phyloP scores from a whole-genome alignment of 306 rosid species.

The Vigna trinervia region DNA sequence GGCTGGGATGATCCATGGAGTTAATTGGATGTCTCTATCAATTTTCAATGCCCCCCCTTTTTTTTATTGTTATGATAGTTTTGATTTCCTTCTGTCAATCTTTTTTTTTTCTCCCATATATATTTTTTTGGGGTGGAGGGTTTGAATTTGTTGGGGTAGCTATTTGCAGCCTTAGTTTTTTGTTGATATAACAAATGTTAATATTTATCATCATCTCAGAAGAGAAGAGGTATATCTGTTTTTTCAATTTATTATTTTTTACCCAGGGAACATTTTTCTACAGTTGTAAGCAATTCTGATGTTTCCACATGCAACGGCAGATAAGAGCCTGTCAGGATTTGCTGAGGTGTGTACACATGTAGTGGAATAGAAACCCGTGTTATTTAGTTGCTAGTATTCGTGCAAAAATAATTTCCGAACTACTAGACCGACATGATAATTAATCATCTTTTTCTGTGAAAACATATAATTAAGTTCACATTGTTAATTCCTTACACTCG shows the following conservation, averaged over 20 bases:
- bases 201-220: not conserved
- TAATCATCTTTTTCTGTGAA: not conserved
- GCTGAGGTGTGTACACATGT: not conserved
- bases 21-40: conserved; percentile 43
- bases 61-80: conserved; percentile 17
- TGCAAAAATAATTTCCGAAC: conserved; percentile 4
- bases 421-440: not conserved
- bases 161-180: conserved; percentile 43
- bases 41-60: conserved; percentile 1
- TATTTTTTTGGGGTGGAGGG: conserved; percentile 15
- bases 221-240: conserved; percentile 1
- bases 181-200: conserved; percentile 48
- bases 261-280: not conserved
- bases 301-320: not conserved
- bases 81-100: conserved; percentile 23
- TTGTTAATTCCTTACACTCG: not conserved
- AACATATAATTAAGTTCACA: not conserved
- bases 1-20: conserved; percentile 99
- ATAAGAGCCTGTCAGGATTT: conserved; percentile 3
- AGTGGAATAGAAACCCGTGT: not conserved
- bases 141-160: conserved; percentile 37
- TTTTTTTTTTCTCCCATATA: conserved; percentile 34
- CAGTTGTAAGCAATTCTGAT: not conserved
- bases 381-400: not conserved
- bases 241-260: conserved; percentile 25